Conservation (phyloP, 257 asterid species). For the Parsonsia alboflavescens region DNA sequence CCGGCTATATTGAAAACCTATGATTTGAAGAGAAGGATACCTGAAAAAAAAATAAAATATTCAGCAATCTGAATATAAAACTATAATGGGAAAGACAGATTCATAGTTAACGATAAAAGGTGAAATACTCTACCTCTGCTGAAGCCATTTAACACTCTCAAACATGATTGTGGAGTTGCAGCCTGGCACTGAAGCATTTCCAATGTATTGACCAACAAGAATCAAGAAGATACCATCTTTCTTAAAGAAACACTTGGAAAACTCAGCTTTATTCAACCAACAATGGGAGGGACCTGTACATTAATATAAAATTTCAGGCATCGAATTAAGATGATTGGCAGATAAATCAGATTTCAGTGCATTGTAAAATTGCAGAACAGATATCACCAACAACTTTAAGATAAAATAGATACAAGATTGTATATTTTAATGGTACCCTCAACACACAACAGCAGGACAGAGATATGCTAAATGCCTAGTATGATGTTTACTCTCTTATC, state of each 20-base stretch:
- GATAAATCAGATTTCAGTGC: conserved; percentile 1
- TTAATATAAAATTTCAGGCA: conserved; percentile 19
- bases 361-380: not conserved
- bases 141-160: conserved; percentile 63
- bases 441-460: not conserved
- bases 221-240: conserved; percentile 52
- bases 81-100: conserved; percentile 12
- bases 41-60: conserved; percentile 38
- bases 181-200: conserved; percentile 34
- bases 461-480: not conserved
- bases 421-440: conserved; percentile 2
- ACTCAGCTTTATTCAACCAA: conserved; percentile 56
- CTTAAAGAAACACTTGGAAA: conserved; percentile 35
- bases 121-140: conserved; percentile 54
- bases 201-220: conserved; percentile 41
- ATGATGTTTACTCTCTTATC: not conserved
- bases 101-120: conserved; percentile 17
- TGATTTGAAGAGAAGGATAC: conserved; percentile 64
- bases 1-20: conserved; percentile 50
- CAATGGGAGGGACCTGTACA: conserved; percentile 60
- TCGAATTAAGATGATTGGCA: conserved; percentile 7
- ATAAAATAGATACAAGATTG: not conserved
- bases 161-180: conserved; percentile 37
- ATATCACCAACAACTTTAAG: not conserved
- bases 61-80: not conserved